Evolutionary conservation across 2,329 filamentous ascomycete species (phyloP), one percentile per base, ranked within the genome.

Genomic region (Endothia cerciana): DNA sequence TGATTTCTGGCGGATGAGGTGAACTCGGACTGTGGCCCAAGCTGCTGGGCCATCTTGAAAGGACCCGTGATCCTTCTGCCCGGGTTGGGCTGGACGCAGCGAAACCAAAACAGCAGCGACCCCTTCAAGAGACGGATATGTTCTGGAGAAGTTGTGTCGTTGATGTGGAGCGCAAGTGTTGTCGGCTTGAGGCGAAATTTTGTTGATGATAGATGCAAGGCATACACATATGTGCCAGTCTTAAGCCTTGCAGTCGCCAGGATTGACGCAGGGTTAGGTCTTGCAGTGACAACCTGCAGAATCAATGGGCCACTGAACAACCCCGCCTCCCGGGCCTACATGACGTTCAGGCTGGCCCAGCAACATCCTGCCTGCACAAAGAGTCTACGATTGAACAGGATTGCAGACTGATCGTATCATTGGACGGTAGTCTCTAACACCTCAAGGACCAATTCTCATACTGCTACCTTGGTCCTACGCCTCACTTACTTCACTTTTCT

Each of bases 1-100:
- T 68, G 69, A 22, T 66, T 72, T 30, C 70, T 65, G 1, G 72
- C 71, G 1, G 70, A 67, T 25, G 71, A 66, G 62, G 72, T 71
- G 53, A 70, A 70, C 55, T 62, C 65, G 25, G 63, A 61, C 41
- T 45, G 53, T 45, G 65, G 65, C 22, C 64, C 66, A 41, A 68
- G 57, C 28, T 65, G 56, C 19, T 60, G 61, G 22, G 56, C 66
- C 66, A 68, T 68, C 15, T 49, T 56, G 60, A 60, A n/a, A 30
- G 41, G 15, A 53, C 7, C 17, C 17, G 57, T 28, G 28, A n/a
- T 59, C 55, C 59, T 58, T 30, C 8, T 49, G 59, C 59, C 59
- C 55, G 22, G 33, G 56, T 43, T 33, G 40, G 33, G 63, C 58
- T n/a, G 17, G 30, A 28, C 51, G 41, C 22, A 51, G 19, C 17